These are phyloP conservation scores for Cercospora sesami DNA, from an alignment of 2,329 filamentous ascomycete genomes.

Conservation along the genomic window DNA sequence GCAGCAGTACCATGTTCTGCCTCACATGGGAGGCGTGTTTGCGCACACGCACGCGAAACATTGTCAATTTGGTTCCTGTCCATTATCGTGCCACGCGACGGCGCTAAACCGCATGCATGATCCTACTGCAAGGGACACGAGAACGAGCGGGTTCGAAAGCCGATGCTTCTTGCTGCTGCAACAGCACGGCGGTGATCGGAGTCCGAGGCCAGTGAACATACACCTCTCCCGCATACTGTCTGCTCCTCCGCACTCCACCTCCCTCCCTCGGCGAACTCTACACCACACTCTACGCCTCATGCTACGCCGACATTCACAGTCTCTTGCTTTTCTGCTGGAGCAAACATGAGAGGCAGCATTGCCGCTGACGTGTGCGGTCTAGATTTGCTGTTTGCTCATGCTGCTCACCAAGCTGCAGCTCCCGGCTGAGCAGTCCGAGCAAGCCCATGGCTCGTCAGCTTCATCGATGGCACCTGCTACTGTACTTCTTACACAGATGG, in stretches of 20 bases:
- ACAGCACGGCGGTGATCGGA: not conserved
- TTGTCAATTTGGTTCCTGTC: constrained; percentile 9
- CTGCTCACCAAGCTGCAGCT: not conserved
- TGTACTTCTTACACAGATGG: not conserved
- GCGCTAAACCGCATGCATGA: not conserved
- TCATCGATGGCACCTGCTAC: not conserved
- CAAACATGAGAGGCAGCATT: not conserved
- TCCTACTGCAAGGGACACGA: constrained; percentile 9
- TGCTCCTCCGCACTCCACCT: not conserved
- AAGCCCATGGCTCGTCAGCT: not conserved
- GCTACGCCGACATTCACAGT: not conserved
- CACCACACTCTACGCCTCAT: not conserved
- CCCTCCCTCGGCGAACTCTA: not conserved
- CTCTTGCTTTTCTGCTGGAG: not conserved
- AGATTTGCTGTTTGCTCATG: not conserved
- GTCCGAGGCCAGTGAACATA: not conserved
- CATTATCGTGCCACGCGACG: constrained; percentile 7
- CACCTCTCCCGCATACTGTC: not conserved
- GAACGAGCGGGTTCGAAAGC: constrained; percentile 7
- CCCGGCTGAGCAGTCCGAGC: not conserved
- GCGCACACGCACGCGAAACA: constrained; percentile 7
- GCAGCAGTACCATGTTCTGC: not conserved
- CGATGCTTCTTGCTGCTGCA: not conserved
- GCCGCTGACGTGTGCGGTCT: not conserved
- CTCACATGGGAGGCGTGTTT: not conserved